A percentile compares a stretch with the other conserved stretches of the same genome.
Evolutionary conservation across 257 asterid species (phyloP).

Genomic region (Jacaranda copaia): DNA sequence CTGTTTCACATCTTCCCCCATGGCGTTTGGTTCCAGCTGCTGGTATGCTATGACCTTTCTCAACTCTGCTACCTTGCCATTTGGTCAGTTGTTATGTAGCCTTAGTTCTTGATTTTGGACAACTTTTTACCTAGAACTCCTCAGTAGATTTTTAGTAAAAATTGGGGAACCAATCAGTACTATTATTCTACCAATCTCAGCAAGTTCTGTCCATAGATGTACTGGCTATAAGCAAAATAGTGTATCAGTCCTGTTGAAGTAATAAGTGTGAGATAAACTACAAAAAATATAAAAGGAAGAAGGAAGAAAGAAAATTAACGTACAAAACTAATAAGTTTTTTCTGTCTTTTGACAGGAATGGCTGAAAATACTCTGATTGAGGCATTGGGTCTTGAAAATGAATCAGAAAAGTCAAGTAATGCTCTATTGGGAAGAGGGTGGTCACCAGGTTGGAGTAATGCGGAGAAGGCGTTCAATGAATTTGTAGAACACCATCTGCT

Average conservation of each 20-base stretch:
- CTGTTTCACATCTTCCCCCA: conserved; percentile 73
- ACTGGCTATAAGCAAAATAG: not conserved
- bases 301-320: not conserved
- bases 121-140: not conserved
- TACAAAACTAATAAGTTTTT: not conserved
- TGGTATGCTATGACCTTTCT: conserved; percentile 48
- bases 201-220: not conserved
- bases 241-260: not conserved
- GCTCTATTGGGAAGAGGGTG: conserved; percentile 86
- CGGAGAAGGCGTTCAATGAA: conserved; percentile 73
- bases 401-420: conserved; percentile 84
- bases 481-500: conserved; percentile 68
- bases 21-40: conserved; percentile 59
- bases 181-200: not conserved
- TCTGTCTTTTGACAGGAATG: conserved; percentile 50
- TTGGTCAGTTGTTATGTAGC: not conserved
- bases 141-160: not conserved
- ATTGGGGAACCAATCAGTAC: not conserved
- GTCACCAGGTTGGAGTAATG: conserved; percentile 93
- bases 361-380: conserved; percentile 57
- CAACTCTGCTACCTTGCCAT: not conserved
- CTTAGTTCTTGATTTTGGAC: not conserved
- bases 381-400: conserved; percentile 78
- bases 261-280: not conserved
- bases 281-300: not conserved